Evolutionary conservation across 768 basidiomycete species (phyloP), one percentile per base, ranked within the genome.

Genomic region (Sarcomyxa edulis): DNA sequence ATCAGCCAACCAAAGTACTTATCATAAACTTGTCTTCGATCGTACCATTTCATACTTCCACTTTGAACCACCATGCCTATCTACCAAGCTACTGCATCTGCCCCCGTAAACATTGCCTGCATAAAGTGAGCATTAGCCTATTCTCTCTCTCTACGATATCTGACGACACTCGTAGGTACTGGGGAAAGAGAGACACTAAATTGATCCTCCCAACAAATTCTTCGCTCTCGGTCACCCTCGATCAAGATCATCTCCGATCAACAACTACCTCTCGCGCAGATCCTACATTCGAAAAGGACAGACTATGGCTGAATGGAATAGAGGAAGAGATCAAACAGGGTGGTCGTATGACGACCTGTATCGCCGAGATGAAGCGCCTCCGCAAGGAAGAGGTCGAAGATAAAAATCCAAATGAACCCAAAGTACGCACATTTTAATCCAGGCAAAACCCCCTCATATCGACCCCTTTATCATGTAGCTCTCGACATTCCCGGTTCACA

Each of bases 161-260:
- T 33, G 4, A 31, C 23, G 12, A 28, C 28, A 18, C 18, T 42
- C 40, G 14, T 42, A 94, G 88, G 60, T 98, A 98, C 72, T 99
- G 96, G 96, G 96, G 96, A 47, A 99, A 99, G 64, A 87, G 96
- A 45, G 87, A 97, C 63, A 94, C 91, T 3, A 76, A 82, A 50
- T 79, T 98, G 47, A 97, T 97, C 58, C 71, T 99, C 41, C 96
- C 96, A 30, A 97, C 40, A 47, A 99, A 99, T 65, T 91, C 92
- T 1, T 98, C 95, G 7, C 78, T 99, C n/a, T 97, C 94, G 6
- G 89, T 98, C 33, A 98, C 96, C 2, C 84, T 99, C 46, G 85
- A 85, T 53, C 96, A 98, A 62, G 93, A 98, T 63, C 88, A 98
- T 52, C 77, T 99, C 7, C 76, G 90, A 43, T 89, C 90, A 1